Evolutionary conservation across 805 yeast genomes (phyloP), one percentile per base, ranked within the genome.

Genomic region (Tetrapisispora taiwanensis): DNA sequence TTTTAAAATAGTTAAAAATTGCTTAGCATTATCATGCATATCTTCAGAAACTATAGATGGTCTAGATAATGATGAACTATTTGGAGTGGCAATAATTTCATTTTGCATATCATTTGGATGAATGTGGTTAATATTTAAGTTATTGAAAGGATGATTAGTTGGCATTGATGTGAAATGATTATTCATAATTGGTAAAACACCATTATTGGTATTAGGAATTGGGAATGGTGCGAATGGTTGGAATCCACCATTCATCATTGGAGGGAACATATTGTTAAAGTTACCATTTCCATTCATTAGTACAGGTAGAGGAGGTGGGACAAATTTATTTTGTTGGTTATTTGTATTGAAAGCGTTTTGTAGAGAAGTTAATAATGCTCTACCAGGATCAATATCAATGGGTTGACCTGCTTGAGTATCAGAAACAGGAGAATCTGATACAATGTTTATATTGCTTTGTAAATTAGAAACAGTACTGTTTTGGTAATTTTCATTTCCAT

Each of bases 331-430:
- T 18, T 34, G 43, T 14, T 41, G 48, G 31, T 5, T 22, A 24
- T 36, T 36, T 13, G 46, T 41, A 36, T 57, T 58, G 7, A 73
- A 70, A 15, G 75, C 73, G 39, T 65, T 60, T 49, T 74, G 77
- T 47, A 84, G 68, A 59, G 82, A 72, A 48, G 81, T 76, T 54
- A 84, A 71, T 46, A 84, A 61, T 43, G 81, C 90, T 69, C 90
- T 79, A 30, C 92, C 92, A 1, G 88, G 87, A 61, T 83, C 90
- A 26, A 61, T 59, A 26, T 42, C 45, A 7, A 42, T 22, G 14
- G 27, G 9, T 14, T 41, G 26, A 14, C 18, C 30, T 27, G 26
- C 18, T 31, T 33, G 42, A 17, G 36, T 20, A 24, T 22, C 30
- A 39, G 42, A 30, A 17, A 30, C 18, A 1, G 27, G 18, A 26